These are phyloP conservation scores for Candida rishiriensis DNA, from an alignment of 805 yeast genomes.

Conservation along the genomic window DNA sequence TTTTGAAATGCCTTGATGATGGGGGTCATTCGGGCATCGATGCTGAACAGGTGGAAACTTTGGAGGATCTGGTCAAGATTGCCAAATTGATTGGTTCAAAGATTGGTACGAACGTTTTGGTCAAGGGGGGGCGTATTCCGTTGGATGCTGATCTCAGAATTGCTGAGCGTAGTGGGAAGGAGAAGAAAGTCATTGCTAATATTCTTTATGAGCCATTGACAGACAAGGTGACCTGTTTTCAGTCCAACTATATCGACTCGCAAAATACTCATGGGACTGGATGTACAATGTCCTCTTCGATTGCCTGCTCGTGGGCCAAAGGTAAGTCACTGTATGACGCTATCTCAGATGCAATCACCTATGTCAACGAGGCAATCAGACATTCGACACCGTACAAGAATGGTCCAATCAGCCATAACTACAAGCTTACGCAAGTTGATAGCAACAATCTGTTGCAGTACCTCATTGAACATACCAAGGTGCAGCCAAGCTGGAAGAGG, in stretches of 20 bases:
- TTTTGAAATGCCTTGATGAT: constrained; percentile 29
- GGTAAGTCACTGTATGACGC: constrained; percentile 38
- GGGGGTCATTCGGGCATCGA: constrained; percentile 16
- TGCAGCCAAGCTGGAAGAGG: constrained; percentile 49
- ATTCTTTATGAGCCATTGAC: constrained; percentile 28
- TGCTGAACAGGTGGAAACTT: constrained; percentile 5
- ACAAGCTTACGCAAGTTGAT: background rate
- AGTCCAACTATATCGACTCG: constrained; percentile 43
- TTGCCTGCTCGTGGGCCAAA: constrained; percentile 68
- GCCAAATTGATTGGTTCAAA: constrained; percentile 36
- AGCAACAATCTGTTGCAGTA: constrained; percentile 32
- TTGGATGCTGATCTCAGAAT: constrained; percentile 28
- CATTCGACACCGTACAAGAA: constrained; percentile 36
- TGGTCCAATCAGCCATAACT: constrained; percentile 72
- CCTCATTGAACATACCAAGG: constrained; percentile 51
- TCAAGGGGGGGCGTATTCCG: constrained; percentile 84
- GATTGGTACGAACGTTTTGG: constrained; percentile 48
- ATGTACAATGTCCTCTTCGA: constrained; percentile 78
- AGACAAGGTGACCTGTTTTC: constrained; percentile 37
- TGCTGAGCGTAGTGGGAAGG: constrained; percentile 9
- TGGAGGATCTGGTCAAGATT: constrained; percentile 30
- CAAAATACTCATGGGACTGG: constrained; percentile 84
- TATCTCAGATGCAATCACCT: constrained; percentile 54
- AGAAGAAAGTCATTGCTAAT: constrained; percentile 18
- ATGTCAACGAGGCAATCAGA: constrained; percentile 61